phyloP scores from a whole-genome alignment of 2,329 filamentous ascomycete genomes.

The Fusarium sp. region DNA sequence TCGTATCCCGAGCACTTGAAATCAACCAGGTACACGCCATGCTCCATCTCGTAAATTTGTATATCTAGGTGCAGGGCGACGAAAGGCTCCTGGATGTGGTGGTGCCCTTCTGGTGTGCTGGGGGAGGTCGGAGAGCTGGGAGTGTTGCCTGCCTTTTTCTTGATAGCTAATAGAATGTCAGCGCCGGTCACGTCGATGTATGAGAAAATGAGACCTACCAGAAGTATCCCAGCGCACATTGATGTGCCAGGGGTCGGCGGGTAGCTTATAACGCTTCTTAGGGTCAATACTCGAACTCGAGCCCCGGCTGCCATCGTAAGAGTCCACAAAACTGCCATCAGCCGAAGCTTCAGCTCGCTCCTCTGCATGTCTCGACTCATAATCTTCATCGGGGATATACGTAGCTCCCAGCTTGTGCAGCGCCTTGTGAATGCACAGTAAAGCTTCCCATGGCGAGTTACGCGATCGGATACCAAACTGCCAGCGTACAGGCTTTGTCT shows the following conservation, averaged over 20 bases:
- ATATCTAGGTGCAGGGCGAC: constrained; percentile 97
- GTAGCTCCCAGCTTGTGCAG: constrained; percentile 89
- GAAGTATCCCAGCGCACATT: constrained; percentile 89
- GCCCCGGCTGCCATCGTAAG: constrained; percentile 56
- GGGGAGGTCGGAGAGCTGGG: constrained; percentile 25
- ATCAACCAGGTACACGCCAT: constrained; percentile 93
- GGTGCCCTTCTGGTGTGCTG: constrained; percentile 56
- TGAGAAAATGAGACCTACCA: constrained; percentile 69
- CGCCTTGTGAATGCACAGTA: constrained; percentile 95
- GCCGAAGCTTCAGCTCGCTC: constrained; percentile 56
- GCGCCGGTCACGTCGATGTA: not conserved
- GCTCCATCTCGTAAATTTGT: constrained; percentile 94
- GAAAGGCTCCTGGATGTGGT: constrained; percentile 70
- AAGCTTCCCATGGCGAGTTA: constrained; percentile 93
- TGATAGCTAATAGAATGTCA: constrained; percentile 50
- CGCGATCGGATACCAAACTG: constrained; percentile 97
- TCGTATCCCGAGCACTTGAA: constrained; percentile 99
- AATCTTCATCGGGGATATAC: constrained; percentile 81
- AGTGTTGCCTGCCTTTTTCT: constrained; percentile 40
- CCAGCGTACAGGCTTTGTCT: constrained; percentile 89
- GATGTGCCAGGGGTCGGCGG: constrained; percentile 95
- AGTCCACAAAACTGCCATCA: constrained; percentile 60
- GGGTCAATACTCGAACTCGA: constrained; percentile 65
- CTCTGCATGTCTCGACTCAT: constrained; percentile 63
- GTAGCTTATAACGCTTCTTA: constrained; percentile 81